Conservation (phyloP, 208 protist species). For the Crithidia bombi region DNA sequence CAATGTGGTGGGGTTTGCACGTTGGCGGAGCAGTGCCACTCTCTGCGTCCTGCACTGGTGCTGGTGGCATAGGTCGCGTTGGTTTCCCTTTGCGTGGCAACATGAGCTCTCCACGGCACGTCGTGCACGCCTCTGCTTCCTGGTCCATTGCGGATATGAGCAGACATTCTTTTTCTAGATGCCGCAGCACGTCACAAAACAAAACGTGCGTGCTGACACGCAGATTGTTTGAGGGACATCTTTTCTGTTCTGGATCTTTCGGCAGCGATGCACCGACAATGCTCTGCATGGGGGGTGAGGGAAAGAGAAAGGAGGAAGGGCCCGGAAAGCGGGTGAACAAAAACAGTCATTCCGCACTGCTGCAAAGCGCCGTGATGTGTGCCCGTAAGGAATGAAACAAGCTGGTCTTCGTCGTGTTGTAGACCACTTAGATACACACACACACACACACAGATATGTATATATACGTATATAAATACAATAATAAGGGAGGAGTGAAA, state of each 20-base stretch:
- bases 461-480: no score
- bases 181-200: constrained; percentile 20
- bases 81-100: background rate
- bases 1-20: background rate
- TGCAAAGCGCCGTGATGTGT: no score
- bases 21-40: background rate
- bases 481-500: no score
- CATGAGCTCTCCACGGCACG: no score
- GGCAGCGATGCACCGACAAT: background rate
- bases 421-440: no score
- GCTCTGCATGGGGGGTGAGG: no score
- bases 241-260: background rate
- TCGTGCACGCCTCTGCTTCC: no score
- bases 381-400: no score
- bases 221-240: background rate
- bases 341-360: no score
- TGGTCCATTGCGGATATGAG: background rate
- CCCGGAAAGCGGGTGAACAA: no score
- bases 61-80: background rate
- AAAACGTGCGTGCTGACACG: constrained; percentile 18
- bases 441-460: background rate
- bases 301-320: background rate
- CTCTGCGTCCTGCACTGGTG: background rate
- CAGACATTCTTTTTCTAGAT: background rate
- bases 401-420: no score